phyloP scores from a whole-genome alignment of 116 monocot genomes.

The Papilionanthe hybrid region DNA sequence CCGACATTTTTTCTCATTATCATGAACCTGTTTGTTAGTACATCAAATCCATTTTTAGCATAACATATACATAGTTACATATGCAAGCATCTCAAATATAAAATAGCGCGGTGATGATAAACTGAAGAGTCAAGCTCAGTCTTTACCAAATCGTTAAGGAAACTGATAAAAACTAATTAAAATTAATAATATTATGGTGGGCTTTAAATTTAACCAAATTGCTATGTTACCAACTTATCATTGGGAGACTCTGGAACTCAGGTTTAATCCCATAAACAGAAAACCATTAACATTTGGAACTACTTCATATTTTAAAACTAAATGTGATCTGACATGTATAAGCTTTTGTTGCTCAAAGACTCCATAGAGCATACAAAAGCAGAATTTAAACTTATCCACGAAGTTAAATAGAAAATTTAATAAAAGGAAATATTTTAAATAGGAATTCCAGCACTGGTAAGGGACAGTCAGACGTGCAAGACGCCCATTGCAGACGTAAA shows the following conservation, averaged over 20 bases:
- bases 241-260: not conserved
- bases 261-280: not conserved
- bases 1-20: conserved; percentile 43
- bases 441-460: too few relatives aligned
- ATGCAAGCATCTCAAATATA: not conserved
- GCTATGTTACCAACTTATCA: not conserved
- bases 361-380: too few relatives aligned
- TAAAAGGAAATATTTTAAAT: too few relatives aligned
- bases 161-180: not conserved
- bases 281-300: not conserved
- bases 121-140: not conserved
- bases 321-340: too few relatives aligned
- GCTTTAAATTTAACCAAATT: not conserved
- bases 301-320: not conserved
- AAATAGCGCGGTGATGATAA: not conserved
- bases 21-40: conserved; percentile 44
- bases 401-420: too few relatives aligned
- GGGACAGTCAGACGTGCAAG: too few relatives aligned
- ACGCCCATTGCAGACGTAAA: too few relatives aligned
- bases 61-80: not conserved
- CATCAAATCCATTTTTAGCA: not conserved
- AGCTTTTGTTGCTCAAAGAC: too few relatives aligned
- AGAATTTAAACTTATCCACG: too few relatives aligned
- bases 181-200: not conserved
- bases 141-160: not conserved